These are phyloP conservation scores for Tricholomella constricta DNA, from an alignment of 768 basidiomycete genomes.

Conservation along the genomic window DNA sequence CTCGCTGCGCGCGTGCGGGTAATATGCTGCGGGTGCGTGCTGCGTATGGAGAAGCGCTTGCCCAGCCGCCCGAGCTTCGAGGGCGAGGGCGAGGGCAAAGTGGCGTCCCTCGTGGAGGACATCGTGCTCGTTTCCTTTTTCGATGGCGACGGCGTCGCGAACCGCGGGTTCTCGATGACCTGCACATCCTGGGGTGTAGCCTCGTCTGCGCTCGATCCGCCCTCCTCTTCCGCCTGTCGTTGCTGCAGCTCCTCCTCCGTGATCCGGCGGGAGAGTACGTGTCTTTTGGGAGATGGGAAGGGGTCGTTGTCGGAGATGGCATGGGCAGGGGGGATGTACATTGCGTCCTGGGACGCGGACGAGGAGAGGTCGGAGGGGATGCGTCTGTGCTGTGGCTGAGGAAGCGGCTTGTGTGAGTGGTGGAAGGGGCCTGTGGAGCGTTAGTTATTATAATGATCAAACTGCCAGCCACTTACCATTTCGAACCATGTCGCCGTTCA, in stretches of 20 bases:
- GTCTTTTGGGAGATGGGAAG: slow-evolving; percentile 12
- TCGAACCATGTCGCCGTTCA: too few relatives aligned
- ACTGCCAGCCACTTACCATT: too few relatives aligned
- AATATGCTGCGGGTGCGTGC: neutral
- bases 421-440: neutral
- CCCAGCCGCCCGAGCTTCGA: neutral
- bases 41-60: neutral
- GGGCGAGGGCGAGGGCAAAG: neutral
- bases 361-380: slow-evolving; percentile 64
- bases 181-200: slow-evolving; percentile 31
- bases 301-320: slow-evolving; percentile 34
- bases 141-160: slow-evolving; percentile 23
- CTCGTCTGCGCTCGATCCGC: slow-evolving; percentile 38
- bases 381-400: slow-evolving; percentile 30
- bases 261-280: slow-evolving; percentile 31
- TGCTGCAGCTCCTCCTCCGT: slow-evolving; percentile 33
- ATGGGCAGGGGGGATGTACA: slow-evolving; percentile 55
- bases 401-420: slow-evolving; percentile 15
- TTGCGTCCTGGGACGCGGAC: slow-evolving; percentile 70
- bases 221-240: slow-evolving; percentile 23
- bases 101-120: neutral
- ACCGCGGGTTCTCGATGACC: slow-evolving; percentile 61
- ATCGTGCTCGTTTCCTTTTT: neutral
- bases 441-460: too few relatives aligned
- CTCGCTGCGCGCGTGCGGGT: neutral